Base-by-base conservation (phyloP, 768 basidiomycete species). In the Leccinum pellstonianum region DNA sequence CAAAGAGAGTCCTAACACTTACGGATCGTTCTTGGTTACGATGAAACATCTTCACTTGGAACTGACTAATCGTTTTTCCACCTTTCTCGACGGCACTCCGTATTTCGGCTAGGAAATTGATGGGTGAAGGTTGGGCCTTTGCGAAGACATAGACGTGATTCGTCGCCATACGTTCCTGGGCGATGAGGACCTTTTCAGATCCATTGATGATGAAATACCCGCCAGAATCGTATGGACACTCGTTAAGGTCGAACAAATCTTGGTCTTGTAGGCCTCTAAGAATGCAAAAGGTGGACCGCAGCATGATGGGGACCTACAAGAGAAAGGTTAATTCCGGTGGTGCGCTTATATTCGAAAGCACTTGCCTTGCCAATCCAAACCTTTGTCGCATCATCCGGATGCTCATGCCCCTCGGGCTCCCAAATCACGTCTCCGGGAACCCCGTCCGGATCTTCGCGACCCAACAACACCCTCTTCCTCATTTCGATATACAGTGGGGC, bases 121-220 rank as follows among this genome's bases (percentile, higher is more conserved):
- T 91, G 2, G 95, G 95, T 17, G 94, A 95, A 4, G 96, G 95
- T 65, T 96, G 93, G 0, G 93, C 93, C 76, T 98, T 99, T 54
- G 95, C 94, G 69, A 99, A 99, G 55, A 98, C 95, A 75, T 98
- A 99, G 64, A 99, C 97, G 70, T 97, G 95, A 77, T 99, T 99
- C 23, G 94, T 95, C 10, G 97, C 96, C 95, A 98, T 98, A 55
- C 97, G 87, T 74, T 99, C 97, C 75, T 99, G 97, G 2, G 97
- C 97, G 74, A 99, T 99, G 62, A 99, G 81, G n/a, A 99, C 97
- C 75, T 99, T 99, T 74, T 99, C 97, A 3, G 97, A 98, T 12
- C 97, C 97, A 66, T 98, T 98, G 78, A 99, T 98, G 71, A 99
- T 93, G 74, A 99, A 99, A 74, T 99, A 99, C 52, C 97, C 97